Evolutionary conservation across 208 protist species (phyloP).

Genomic region (Trypanosoma theileri): DNA sequence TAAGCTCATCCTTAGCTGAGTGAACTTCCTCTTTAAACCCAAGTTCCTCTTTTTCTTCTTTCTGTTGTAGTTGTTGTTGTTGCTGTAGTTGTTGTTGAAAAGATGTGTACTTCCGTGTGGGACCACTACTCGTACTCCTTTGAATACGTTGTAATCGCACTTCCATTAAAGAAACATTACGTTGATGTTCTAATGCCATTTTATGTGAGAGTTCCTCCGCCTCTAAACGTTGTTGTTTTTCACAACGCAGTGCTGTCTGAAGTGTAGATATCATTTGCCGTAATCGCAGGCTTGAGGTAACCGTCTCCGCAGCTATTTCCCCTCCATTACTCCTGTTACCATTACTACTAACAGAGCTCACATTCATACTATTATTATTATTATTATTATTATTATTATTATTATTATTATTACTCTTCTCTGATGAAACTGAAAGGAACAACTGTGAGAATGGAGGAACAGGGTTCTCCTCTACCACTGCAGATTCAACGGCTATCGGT

Average conservation of each 20-base stretch:
- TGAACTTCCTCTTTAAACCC: neutral
- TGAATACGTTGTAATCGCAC: slow-evolving; percentile 36
- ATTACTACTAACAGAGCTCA: neutral
- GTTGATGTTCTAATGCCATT: slow-evolving; percentile 32
- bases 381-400: too few relatives aligned
- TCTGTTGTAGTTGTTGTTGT: neutral
- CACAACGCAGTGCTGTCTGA: slow-evolving; percentile 34
- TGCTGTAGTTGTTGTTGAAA: slow-evolving; percentile 26
- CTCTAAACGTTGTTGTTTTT: slow-evolving; percentile 48
- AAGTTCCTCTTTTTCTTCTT: neutral
- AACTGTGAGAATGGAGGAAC: too few relatives aligned
- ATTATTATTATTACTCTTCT: too few relatives aligned
- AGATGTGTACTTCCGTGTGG: too few relatives aligned
- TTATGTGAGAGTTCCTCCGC: slow-evolving; percentile 51
- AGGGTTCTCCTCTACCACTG: too few relatives aligned
- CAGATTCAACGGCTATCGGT: too few relatives aligned
- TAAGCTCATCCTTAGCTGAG: neutral
- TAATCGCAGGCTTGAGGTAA: too few relatives aligned
- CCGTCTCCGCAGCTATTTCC: neutral
- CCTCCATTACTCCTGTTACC: slow-evolving; percentile 1
- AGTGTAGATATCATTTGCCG: slow-evolving; percentile 37
- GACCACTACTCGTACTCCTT: slow-evolving; percentile 5
- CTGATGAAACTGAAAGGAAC: too few relatives aligned
- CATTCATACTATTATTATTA: neutral
- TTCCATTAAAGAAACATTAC: slow-evolving; percentile 49